Conservation (phyloP, 495 filamentous ascomycete genomes). For the Penicillium pulvis region DNA sequence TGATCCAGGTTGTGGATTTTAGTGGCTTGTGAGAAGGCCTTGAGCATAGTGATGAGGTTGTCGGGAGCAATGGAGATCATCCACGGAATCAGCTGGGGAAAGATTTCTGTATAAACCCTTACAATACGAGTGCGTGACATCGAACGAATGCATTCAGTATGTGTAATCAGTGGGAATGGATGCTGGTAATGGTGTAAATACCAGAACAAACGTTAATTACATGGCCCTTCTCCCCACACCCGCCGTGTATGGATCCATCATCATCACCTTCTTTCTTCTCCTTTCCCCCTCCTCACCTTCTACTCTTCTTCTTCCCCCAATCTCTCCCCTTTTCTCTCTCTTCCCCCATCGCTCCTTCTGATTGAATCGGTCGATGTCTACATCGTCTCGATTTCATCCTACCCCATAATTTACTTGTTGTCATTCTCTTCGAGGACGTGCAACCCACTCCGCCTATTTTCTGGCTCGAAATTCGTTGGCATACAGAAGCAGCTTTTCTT, state of each 20-base stretch:
- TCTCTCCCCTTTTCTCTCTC: constrained; percentile 29
- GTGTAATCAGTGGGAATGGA: constrained; percentile 9
- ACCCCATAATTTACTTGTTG: constrained; percentile 26
- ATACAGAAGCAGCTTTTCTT: constrained; percentile 1
- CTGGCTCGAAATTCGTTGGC: constrained; percentile 3
- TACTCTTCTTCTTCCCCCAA: constrained; percentile 16
- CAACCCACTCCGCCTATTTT: constrained; percentile 21
- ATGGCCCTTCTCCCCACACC: constrained; percentile 26
- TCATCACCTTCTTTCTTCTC: constrained; percentile 36
- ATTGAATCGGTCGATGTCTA: constrained; percentile 31
- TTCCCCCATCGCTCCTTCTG: constrained; percentile 41
- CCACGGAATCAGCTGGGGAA: constrained; percentile 20
- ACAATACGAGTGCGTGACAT: neutral
- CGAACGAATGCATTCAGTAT: neutral
- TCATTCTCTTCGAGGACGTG: constrained; percentile 46
- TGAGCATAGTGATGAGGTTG: constrained; percentile 23
- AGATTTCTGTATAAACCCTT: neutral
- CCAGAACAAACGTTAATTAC: constrained; percentile 10
- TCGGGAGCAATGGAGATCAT: constrained; percentile 31
- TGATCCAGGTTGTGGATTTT: neutral
- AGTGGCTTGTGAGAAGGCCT: constrained; percentile 2
- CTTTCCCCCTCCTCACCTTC: constrained; percentile 23
- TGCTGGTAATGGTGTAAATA: constrained; percentile 4
- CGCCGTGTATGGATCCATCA: constrained; percentile 36
- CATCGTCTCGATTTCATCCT: constrained; percentile 31